Base-by-base conservation (phyloP, 805 yeast species). In the Candida nitratophila region DNA sequence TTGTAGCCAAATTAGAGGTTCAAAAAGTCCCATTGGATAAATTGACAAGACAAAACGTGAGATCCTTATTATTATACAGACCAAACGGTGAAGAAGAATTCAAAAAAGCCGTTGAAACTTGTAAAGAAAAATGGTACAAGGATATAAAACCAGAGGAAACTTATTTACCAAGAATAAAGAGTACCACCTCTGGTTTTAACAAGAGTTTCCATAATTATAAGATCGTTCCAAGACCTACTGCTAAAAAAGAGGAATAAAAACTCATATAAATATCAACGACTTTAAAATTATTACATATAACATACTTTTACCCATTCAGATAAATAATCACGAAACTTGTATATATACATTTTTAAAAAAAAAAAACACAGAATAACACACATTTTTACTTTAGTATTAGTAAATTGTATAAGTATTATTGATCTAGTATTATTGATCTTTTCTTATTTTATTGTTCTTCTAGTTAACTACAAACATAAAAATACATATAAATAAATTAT, bases 1-100 rank as follows among this genome's bases (percentile, higher is more conserved):
- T 79, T 3, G 91, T 85, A 6, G 96, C 95, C n/a, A 74, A 96
- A 52, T 68, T 83, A 43, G 81, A 85, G 64, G 64, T 73, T 41
- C 87, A 82, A 57, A 78, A 75, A 4, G 63, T 74, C 44, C 75
- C 74, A 20, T 45, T 77, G 17, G 81, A 79, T 52, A 49, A 56
- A 8, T 55, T 79, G 30, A 84, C 95, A 11, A 52, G 67, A 48
- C 65, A 69, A 47, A 84, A 86, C 54, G 77, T 81, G 38, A 60
- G 64, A 2, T 76, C 78, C 52, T 64, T 85, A 44, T 60, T 71
- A 8, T 57, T 63, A 43, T 59, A 60, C 42, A 66, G 81, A 47
- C 55, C 57, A n/a, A 65, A 75, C 46, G 86, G 86, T 9, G 66
- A 71, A 40, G 64, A 60, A 30, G 64, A 66, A 43, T 86, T 88